Conservation (phyloP, 2,329 filamentous ascomycete genomes). For the Ustulina deusta region DNA sequence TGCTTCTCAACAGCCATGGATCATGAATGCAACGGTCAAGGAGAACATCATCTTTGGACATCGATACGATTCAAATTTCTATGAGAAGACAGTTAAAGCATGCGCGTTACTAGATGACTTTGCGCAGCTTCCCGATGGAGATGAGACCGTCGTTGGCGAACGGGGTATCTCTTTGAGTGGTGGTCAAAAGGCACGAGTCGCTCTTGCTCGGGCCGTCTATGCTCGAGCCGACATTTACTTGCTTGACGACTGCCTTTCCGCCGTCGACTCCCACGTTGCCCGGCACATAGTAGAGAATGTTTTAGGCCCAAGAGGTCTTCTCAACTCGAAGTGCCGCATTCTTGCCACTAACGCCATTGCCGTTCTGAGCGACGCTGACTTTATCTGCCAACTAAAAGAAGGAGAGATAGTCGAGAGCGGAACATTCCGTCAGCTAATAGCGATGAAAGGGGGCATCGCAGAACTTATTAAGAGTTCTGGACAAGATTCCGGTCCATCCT, state of each 20-base stretch:
- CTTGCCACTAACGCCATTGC: slow-evolving; percentile 95
- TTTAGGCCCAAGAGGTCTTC: slow-evolving; percentile 83
- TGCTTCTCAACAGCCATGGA: slow-evolving; percentile 92
- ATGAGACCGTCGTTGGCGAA: slow-evolving; percentile 96
- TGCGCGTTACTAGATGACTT: slow-evolving; percentile 95
- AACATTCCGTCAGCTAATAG: slow-evolving; percentile 89
- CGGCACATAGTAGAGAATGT: slow-evolving; percentile 95
- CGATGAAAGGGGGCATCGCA: slow-evolving; percentile 91
- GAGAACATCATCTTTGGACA: slow-evolving; percentile 98
- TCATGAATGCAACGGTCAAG: slow-evolving; percentile 96
- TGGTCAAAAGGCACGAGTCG: slow-evolving; percentile 94
- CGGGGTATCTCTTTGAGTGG: slow-evolving; percentile 95
- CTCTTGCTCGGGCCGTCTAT: slow-evolving; percentile 93
- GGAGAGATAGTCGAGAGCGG: slow-evolving; percentile 87
- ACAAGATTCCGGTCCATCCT: slow-evolving; percentile 62
- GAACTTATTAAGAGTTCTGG: slow-evolving; percentile 84
- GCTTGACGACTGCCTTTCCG: slow-evolving; percentile 92
- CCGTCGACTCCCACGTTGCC: slow-evolving; percentile 98
- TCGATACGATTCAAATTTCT: slow-evolving; percentile 92
- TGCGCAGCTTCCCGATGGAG: slow-evolving; percentile 89
- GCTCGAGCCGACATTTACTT: slow-evolving; percentile 96
- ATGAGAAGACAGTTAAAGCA: slow-evolving; percentile 90
- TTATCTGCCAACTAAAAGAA: slow-evolving; percentile 85
- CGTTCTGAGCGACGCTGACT: slow-evolving; percentile 89
- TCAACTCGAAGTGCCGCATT: slow-evolving; percentile 88